phyloP scores from a whole-genome alignment of 2,329 filamentous ascomycete species.

The Macrophomina tecta region DNA sequence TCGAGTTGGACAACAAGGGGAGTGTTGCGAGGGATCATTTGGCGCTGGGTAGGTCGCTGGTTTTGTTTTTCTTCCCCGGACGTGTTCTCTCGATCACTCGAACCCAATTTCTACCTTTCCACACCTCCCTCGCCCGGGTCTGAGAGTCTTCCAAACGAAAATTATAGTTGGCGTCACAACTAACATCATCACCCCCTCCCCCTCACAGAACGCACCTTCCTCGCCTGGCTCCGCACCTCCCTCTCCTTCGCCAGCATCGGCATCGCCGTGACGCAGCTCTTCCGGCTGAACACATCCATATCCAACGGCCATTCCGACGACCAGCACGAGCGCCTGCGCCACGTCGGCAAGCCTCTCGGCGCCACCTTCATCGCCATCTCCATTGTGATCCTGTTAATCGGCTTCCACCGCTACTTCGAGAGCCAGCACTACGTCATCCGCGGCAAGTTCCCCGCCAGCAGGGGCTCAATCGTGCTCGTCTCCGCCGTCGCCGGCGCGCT shows the following conservation, averaged over 20 bases:
- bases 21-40: conserved; percentile 83
- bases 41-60: conserved; percentile 67
- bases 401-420: conserved; percentile 80
- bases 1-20: conserved; percentile 86
- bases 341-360: conserved; percentile 75
- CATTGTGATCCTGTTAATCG: conserved; percentile 75
- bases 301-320: conserved; percentile 29
- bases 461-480: conserved; percentile 75
- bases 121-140: conserved; percentile 86
- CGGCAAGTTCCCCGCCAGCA: conserved; percentile 79
- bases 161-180: too few species aligned
- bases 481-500: conserved; percentile 66
- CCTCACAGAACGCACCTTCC: conserved; percentile 75
- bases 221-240: conserved; percentile 84
- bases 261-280: conserved; percentile 82
- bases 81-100: background rate
- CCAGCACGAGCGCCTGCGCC: conserved; percentile 53
- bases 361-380: conserved; percentile 78
- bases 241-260: conserved; percentile 83
- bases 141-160: conserved; percentile 44
- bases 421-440: conserved; percentile 79
- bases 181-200: too few species aligned
- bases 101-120: conserved; percentile 4
- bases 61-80: background rate
- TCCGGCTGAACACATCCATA: conserved; percentile 77